Evolutionary conservation across 768 basidiomycete genomes (phyloP), one percentile per base, ranked within the genome.

Genomic region (Phlebiopsis flavidoalba): DNA sequence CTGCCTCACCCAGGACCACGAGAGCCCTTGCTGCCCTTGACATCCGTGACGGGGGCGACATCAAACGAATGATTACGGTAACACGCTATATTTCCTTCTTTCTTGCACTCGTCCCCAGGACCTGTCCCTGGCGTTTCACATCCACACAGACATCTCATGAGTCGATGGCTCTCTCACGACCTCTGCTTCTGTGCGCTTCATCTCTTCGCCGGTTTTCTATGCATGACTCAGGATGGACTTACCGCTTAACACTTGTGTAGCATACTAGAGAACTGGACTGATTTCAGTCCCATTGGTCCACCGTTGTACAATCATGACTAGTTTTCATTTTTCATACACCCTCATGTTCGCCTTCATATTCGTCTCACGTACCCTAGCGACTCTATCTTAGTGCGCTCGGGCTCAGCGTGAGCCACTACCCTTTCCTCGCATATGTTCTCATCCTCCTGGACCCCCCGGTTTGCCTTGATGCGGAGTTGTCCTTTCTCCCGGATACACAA

Each of bases 61-160:
- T 55, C 11, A 64, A 64, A 36, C 60, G 63, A 14, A 46, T 47
- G 15, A 58, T n/a, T 31, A 53, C 60, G 63, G 46, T 64, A 56
- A 47, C 12, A n/a, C n/a, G 19, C 14, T 19, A 19, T n/a, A 49
- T 49, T 11, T 14, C 2, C 40, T 43, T 43, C 40, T 8, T 12
- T 8, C 17, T 43, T 2, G 3, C 17, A 31, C 3, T 6, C 26
- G 2, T 31, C 6, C 26, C 26, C 26, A 2, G 26, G 26, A 31
- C 26, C 26, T 31, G 26, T 6, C 26, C 26, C 26, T 6, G 26
- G 26, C 26, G n/a, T 31, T 31, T 31, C 26, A 31, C 26, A 31
- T 31, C 26, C 26, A 6, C 6, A 3, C 26, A 6, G n/a, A n/a
- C n/a, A 31, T 31, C 26, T 31, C 26, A 31, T 31, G 26, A 31